Evolutionary conservation across 805 yeast genomes (phyloP).

Genomic region (Myxozyma melibiosi): DNA sequence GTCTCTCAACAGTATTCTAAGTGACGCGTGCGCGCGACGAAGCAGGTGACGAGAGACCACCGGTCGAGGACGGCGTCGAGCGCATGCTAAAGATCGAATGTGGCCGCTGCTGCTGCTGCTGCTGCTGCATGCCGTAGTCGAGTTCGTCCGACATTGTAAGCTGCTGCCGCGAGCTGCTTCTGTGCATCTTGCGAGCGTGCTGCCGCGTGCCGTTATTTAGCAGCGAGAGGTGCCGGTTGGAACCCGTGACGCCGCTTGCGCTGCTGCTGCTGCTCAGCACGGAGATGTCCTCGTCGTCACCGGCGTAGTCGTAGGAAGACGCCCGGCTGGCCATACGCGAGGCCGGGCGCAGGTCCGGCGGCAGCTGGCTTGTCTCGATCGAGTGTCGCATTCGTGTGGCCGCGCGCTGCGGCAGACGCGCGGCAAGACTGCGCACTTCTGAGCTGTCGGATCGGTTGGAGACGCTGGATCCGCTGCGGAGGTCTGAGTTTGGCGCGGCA

Average conservation of each 20-base stretch:
- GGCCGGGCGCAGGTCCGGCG: constrained; percentile 19
- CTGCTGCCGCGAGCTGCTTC: not conserved
- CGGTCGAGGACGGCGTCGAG: not conserved
- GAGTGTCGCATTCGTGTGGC: constrained; percentile 28
- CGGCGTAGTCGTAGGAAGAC: not conserved
- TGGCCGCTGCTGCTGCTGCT: too few species aligned
- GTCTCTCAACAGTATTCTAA: too few species aligned
- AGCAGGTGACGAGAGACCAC: not conserved
- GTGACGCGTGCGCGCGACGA: too few species aligned
- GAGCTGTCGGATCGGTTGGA: not conserved
- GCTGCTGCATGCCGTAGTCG: not conserved
- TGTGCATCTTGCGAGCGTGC: too few species aligned
- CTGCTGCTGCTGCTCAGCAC: not conserved
- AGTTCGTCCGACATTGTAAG: constrained; percentile 3
- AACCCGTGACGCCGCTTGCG: not conserved
- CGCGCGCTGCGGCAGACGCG: constrained; percentile 25
- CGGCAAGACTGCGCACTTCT: constrained; percentile 2
- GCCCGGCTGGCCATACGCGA: constrained; percentile 24
- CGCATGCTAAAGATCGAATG: not conserved
- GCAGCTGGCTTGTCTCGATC: constrained; percentile 24
- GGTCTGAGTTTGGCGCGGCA: not conserved
- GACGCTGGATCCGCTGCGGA: not conserved
- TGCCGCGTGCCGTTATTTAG: too few species aligned
- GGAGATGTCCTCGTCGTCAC: not conserved
- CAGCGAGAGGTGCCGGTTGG: not conserved